Evolutionary conservation across 2,329 filamentous ascomycete genomes (phyloP).

Genomic region (Diaporthe eres): DNA sequence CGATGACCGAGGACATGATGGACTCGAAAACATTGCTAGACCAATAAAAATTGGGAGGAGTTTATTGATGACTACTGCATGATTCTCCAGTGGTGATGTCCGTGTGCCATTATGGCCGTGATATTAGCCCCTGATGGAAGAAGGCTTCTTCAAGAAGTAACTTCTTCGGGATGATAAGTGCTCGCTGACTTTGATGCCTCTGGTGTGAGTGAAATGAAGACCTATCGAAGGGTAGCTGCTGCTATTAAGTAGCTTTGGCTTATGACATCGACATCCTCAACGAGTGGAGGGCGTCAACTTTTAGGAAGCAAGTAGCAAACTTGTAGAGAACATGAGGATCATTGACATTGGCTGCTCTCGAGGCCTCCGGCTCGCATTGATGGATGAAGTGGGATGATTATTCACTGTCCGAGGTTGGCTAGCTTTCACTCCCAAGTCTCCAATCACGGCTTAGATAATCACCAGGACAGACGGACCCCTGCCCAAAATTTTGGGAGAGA

Average conservation of each 20-base stretch:
- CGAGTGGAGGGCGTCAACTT: not conserved
- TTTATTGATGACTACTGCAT: constrained; percentile 17
- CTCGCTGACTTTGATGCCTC: not conserved
- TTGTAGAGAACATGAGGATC: not conserved
- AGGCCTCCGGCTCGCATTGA: constrained; percentile 8
- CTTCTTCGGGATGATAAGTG: not conserved
- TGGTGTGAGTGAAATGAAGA: too few species aligned
- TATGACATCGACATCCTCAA: not conserved
- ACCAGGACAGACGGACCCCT: not conserved
- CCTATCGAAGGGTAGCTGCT: not conserved
- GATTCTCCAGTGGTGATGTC: not conserved
- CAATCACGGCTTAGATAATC: constrained; percentile 11
- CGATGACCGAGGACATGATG: constrained; percentile 16
- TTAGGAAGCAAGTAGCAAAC: not conserved
- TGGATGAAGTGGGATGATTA: not conserved
- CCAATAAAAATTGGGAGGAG: constrained; percentile 21
- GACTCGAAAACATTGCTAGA: constrained; percentile 19
- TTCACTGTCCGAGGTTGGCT: not conserved
- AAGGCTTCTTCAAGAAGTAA: not conserved
- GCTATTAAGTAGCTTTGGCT: not conserved
- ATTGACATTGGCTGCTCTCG: not conserved
- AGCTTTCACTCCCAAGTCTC: too few species aligned
- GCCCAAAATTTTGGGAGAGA: constrained; percentile 25
- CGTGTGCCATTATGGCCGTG: not conserved
- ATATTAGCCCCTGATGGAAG: not conserved